These are phyloP conservation scores for Beauveria scarabaeidicola DNA, from an alignment of 2,329 filamentous ascomycete species.

Conservation along the genomic window DNA sequence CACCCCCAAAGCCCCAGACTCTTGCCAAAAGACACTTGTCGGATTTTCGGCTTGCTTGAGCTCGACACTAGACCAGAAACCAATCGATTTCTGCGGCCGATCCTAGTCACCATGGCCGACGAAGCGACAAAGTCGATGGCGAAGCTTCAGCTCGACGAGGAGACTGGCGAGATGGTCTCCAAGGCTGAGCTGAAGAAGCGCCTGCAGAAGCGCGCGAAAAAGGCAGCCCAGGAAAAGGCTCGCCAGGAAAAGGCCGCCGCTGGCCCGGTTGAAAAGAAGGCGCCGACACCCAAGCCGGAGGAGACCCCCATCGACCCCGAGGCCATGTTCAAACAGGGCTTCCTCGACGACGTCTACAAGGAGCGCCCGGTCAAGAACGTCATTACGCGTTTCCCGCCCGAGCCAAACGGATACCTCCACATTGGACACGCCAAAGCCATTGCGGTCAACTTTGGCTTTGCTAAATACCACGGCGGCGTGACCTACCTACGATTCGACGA, in stretches of 20 bases:
- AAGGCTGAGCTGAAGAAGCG: slow-evolving; percentile 55
- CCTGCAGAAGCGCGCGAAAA: slow-evolving; percentile 47
- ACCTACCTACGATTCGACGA: slow-evolving; percentile 64
- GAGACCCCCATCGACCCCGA: slow-evolving; percentile 43
- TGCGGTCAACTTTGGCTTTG: slow-evolving; percentile 93
- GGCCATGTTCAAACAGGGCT: slow-evolving; percentile 73
- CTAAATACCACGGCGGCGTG: slow-evolving; percentile 65
- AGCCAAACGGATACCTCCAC: slow-evolving; percentile 90
- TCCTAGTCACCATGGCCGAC: slow-evolving; percentile 34
- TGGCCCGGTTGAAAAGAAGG: slow-evolving; percentile 22
- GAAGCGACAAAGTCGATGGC: slow-evolving; percentile 38
- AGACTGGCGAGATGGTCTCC: slow-evolving; percentile 56
- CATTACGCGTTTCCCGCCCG: slow-evolving; percentile 69
- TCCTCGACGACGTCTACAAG: slow-evolving; percentile 63
- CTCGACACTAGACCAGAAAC: background rate
- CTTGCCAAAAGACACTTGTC: too few species aligned
- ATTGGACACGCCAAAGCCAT: slow-evolving; percentile 95
- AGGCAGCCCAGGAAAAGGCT: slow-evolving; percentile 55
- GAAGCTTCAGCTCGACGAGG: slow-evolving; percentile 53
- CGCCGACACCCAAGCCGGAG: slow-evolving; percentile 36
- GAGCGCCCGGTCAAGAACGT: slow-evolving; percentile 54
- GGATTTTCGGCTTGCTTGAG: too few species aligned
- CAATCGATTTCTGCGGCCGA: background rate
- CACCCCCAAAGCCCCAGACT: too few species aligned
- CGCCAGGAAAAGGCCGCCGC: slow-evolving; percentile 77